phyloP scores from a whole-genome alignment of 2,329 filamentous ascomycete genomes.

The Shiraia bambusicola region DNA sequence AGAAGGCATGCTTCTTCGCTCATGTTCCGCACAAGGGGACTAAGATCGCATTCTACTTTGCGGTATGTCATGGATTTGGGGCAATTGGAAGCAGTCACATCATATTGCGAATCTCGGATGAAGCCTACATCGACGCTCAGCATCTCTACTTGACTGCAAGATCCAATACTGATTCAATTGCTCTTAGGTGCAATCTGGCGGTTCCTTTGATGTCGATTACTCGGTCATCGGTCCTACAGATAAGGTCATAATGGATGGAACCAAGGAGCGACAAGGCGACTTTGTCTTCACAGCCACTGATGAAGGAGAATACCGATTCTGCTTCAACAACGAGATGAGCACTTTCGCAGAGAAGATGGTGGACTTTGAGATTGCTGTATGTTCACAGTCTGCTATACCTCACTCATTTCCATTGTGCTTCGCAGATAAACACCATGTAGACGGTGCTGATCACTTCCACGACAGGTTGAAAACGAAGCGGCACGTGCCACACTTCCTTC shows the following conservation, averaged over 20 bases:
- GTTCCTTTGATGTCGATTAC: slow-evolving; percentile 97
- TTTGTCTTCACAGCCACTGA: slow-evolving; percentile 95
- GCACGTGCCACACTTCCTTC: slow-evolving; percentile 73
- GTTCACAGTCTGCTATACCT: slow-evolving; percentile 31
- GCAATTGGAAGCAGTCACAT: background rate
- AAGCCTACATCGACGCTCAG: background rate
- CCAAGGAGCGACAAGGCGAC: slow-evolving; percentile 92
- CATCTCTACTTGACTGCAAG: background rate
- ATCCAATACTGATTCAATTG: slow-evolving; percentile 1
- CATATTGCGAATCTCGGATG: background rate
- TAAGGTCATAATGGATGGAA: slow-evolving; percentile 78
- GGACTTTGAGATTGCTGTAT: slow-evolving; percentile 93
- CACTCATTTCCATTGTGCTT: background rate
- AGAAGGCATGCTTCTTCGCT: slow-evolving; percentile 94
- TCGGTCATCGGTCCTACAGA: slow-evolving; percentile 77
- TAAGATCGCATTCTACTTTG: slow-evolving; percentile 98
- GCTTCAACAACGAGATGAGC: slow-evolving; percentile 98
- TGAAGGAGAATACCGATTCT: slow-evolving; percentile 89
- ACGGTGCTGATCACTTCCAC: slow-evolving; percentile 1
- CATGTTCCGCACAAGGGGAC: slow-evolving; percentile 73
- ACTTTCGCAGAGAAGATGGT: slow-evolving; percentile 97
- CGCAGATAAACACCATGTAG: background rate
- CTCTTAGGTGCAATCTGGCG: slow-evolving; percentile 88
- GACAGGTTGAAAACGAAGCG: slow-evolving; percentile 88
- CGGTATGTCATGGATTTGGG: slow-evolving; percentile 62